Evolutionary conservation across 1,139 yeast genomes (phyloP).

Genomic region (Yamadazyma spencermartinsiae): DNA sequence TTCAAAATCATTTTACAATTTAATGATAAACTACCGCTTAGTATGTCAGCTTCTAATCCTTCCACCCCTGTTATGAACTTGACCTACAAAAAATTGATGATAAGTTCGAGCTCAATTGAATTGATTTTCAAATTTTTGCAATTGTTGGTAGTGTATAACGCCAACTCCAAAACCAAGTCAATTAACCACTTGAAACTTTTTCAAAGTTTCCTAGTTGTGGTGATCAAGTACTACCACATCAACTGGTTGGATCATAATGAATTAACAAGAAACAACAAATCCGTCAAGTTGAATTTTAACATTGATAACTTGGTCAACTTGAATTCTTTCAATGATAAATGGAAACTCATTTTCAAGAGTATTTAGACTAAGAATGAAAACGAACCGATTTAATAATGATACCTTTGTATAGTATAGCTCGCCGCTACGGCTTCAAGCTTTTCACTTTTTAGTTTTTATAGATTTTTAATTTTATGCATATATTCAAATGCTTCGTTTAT

Average conservation of each 20-base stretch:
- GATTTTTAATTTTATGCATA: constrained; percentile 6
- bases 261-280: constrained; percentile 33
- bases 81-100: constrained; percentile 15
- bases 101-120: constrained; percentile 29
- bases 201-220: constrained; percentile 35
- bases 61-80: constrained; percentile 37
- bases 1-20: constrained; percentile 40
- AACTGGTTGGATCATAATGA: constrained; percentile 43
- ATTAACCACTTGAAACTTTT: constrained; percentile 33
- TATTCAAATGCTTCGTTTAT: constrained; percentile 7
- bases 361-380: constrained; percentile 8
- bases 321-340: constrained; percentile 40
- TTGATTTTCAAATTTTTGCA: constrained; percentile 34
- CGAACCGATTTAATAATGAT: not conserved
- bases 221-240: constrained; percentile 43
- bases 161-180: constrained; percentile 33
- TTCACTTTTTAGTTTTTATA: not conserved
- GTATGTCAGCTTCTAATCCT: constrained; percentile 50
- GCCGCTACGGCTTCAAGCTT: not conserved
- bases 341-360: constrained; percentile 31
- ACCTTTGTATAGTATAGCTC: not conserved
- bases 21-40: constrained; percentile 44
- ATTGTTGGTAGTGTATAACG: constrained; percentile 37
- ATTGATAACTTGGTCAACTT: constrained; percentile 35
- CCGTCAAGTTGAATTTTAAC: constrained; percentile 41